A percentile compares a stretch with the other conserved stretches of the same genome.
phyloP scores from a whole-genome alignment of 148 eudicot genomes.

The Rhododendron vialii region DNA sequence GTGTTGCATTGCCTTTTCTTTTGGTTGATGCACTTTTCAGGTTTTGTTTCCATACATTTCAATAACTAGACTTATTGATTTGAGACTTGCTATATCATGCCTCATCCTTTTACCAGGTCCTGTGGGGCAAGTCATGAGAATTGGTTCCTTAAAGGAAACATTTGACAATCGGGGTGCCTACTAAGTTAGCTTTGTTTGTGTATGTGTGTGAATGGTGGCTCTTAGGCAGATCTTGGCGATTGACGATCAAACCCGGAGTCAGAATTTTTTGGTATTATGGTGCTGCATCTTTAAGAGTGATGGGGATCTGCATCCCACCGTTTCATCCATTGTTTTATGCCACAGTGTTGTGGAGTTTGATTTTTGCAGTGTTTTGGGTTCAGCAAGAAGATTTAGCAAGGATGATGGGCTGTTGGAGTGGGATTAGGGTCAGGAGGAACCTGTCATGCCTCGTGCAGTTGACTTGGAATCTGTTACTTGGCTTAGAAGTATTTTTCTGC shows the following conservation, averaged over 20 bases:
- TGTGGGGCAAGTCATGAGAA: neutral
- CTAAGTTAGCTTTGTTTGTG: neutral
- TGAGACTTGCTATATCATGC: neutral
- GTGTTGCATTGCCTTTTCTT: neutral
- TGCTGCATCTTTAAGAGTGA: neutral
- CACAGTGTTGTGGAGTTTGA: neutral
- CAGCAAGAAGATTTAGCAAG: neutral
- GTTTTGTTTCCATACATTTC: neutral
- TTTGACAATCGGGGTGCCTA: neutral
- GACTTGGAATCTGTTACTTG: neutral
- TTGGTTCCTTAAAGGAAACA: neutral
- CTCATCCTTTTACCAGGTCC: neutral
- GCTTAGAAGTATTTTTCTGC: neutral
- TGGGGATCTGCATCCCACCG: neutral
- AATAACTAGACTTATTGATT: neutral
- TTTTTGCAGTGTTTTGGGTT: neutral
- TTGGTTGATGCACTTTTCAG: neutral
- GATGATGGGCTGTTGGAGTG: neutral
- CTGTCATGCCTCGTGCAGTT: neutral
- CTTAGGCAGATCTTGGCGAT: neutral
- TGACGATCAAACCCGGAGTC: neutral
- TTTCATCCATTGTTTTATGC: neutral
- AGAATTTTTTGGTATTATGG: neutral
- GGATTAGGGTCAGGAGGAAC: neutral
- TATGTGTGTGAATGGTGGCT: neutral